These are phyloP conservation scores for Suhomyces xylopsoci DNA, from an alignment of 805 yeast genomes.

Conservation along the genomic window DNA sequence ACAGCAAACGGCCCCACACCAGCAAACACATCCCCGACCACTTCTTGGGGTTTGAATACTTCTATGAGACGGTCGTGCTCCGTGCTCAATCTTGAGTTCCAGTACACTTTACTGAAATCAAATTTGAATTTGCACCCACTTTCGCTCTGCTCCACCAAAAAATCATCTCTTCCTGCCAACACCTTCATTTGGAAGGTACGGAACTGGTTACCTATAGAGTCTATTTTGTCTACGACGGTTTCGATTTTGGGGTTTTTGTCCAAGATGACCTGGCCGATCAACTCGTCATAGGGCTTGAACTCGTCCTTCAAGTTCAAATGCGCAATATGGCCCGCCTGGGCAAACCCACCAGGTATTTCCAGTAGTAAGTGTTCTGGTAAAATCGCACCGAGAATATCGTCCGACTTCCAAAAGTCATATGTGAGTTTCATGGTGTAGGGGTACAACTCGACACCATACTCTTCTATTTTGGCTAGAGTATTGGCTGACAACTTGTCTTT, in stretches of 20 bases:
- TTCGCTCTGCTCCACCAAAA: conserved; percentile 82
- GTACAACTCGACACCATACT: conserved; percentile 44
- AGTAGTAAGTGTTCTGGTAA: conserved; percentile 67
- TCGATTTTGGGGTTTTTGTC: conserved; percentile 80
- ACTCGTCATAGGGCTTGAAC: conserved; percentile 71
- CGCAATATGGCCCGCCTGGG: conserved; percentile 93
- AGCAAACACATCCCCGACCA: conserved; percentile 93
- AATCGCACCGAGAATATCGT: conserved; percentile 75
- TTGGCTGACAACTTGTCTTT: conserved; percentile 35
- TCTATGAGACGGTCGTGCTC: conserved; percentile 84
- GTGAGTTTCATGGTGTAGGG: conserved; percentile 57
- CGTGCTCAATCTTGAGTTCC: conserved; percentile 94
- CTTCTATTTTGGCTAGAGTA: conserved; percentile 46
- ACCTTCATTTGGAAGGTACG: conserved; percentile 94
- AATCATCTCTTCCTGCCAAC: conserved; percentile 77
- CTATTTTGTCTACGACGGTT: conserved; percentile 91
- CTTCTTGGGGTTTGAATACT: conserved; percentile 60
- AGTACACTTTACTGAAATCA: conserved; percentile 91
- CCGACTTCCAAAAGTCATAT: conserved; percentile 85
- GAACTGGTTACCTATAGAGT: conserved; percentile 80
- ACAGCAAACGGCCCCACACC: conserved; percentile 98
- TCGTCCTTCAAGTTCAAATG: conserved; percentile 84
- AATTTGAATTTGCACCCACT: conserved; percentile 81
- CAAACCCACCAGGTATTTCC: conserved; percentile 86
- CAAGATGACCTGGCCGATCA: conserved; percentile 86